Evolutionary conservation across 2,329 filamentous ascomycete genomes (phyloP), one percentile per base, ranked within the genome.

Genomic region (Colletotrichum sidae): DNA sequence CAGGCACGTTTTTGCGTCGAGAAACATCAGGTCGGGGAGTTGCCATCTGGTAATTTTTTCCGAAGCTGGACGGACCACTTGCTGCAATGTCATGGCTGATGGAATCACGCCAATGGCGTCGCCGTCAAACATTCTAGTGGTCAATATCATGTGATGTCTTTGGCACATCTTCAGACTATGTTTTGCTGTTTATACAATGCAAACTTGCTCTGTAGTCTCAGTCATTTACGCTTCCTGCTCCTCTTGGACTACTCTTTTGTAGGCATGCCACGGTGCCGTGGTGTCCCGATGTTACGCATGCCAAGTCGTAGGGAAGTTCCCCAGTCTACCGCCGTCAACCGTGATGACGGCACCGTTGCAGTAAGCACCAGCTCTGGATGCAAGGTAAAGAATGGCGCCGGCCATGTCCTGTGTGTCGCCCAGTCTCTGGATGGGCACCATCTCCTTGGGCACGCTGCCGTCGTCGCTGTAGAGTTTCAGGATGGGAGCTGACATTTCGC

Each of bases 331-430:
- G 53, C 89, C 89, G 72, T 92, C 90, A 0, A 86, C 80, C 8
- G 91, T 76, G 51, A 91, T 76, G 13, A 88, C 82, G 65, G 84
- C 84, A 2, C 89, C 90, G 74, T 91, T 92, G 70, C 86, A 79
- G 73, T 90, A 92, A 4, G 85, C 86, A 1, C 90, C 90, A 3
- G 89, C 88, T 67, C 84, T 79, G 53, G 86, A 88, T 4, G 86
- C 86, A 72, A 92, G 79, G 78, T 88, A 92, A 55, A 93, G 73
- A 34, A 92, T 83, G 52, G 86, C 80, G 1, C 89, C 89, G 2
- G 84, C 86, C 80, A 92, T 87, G 49, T 79, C 90, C 69, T 87
- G 77, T 63, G 87, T 83, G 45, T 84, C 82, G 2, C 90, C 90
- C 67, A 85, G 81, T 50, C 89, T 80, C 45, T 84, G 83, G n/a